Evolutionary conservation across 768 basidiomycete species (phyloP), one percentile per base, ranked within the genome.

Genomic region (Boletus vermiculosoides): DNA sequence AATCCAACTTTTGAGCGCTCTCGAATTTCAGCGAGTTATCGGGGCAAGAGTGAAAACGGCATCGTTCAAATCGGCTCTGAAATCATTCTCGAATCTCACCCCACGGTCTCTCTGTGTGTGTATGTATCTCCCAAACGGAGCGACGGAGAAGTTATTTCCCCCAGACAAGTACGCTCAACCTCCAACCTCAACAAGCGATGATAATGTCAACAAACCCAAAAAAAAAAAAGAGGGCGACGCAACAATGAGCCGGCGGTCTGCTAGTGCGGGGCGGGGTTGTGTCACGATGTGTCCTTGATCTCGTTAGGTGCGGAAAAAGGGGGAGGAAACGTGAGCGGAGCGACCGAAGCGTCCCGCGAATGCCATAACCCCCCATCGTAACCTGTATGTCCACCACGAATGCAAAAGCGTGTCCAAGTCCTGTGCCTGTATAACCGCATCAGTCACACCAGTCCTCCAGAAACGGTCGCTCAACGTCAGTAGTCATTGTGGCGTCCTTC

Each of bases 401-500:
- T 20, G 25, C 45, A 44, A 50, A 54, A 42, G 47, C n/a, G 28
- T 25, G 25, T 25, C 25, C 25, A 25, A 25, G 25, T 5, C 25
- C 25, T 25, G 25, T 64, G 51, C 63, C 54, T 61, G 42, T 33
- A 23, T 34, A 45, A 39, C 41, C 11, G 7, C 42, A 22, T 50
- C 48, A 0, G 28, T 31, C 25, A 25, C 47, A 49, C 54, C n/a
- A 31, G 5, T 33, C 42, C 23, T 30, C 39, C 23, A 9, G 15
- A 45, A 34, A 45, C 36, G 48, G 18, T 25, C 34, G 39, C 13
- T 52, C 25, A 47, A 45, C 57, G 36, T 56, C 46, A 46, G 18
- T 20, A 36, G 20, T 41, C 66, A 31, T 66, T 15, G 65, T 66
- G 65, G 67, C 65, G 51, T 20, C 28, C 50, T 20, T 55, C 22